These are phyloP conservation scores for Suillus occidentalis DNA, from an alignment of 768 basidiomycete species.

Conservation along the genomic window DNA sequence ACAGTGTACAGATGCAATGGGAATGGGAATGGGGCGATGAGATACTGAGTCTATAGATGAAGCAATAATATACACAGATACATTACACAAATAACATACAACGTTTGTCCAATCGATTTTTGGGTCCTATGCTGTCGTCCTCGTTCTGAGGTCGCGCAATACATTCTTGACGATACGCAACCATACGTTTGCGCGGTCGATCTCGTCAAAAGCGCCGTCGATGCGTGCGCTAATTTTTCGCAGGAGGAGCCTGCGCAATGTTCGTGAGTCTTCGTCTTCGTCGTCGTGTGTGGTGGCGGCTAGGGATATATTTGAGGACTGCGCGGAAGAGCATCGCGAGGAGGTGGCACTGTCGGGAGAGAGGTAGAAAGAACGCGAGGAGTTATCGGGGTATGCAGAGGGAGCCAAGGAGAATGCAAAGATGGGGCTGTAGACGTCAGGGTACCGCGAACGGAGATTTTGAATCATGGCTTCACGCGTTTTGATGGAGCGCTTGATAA, in stretches of 20 bases:
- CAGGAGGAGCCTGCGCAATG: conserved; percentile 60
- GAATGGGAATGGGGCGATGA: not conserved
- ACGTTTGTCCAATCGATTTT: not conserved
- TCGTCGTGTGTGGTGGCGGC: conserved; percentile 50
- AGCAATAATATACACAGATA: conserved; percentile 14
- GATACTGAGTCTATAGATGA: conserved; percentile 7
- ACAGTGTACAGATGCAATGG: conserved; percentile 4
- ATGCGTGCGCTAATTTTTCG: conserved; percentile 63
- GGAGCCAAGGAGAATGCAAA: conserved; percentile 19
- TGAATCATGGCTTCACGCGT: conserved; percentile 50
- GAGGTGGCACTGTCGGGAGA: conserved; percentile 19
- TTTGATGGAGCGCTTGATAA: conserved; percentile 55
- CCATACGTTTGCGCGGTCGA: conserved; percentile 61
- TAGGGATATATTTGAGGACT: conserved; percentile 45
- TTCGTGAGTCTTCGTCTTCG: conserved; percentile 64
- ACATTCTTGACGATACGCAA: conserved; percentile 64
- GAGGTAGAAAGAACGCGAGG: conserved; percentile 20
- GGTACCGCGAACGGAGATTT: conserved; percentile 38
- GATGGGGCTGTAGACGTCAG: conserved; percentile 18
- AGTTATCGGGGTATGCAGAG: conserved; percentile 8
- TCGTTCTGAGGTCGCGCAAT: conserved; percentile 50
- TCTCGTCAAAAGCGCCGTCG: conserved; percentile 58
- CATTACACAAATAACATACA: conserved; percentile 13
- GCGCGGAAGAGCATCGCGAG: conserved; percentile 27
- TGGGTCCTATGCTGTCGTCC: conserved; percentile 7